Percentiles rank a stretch among this genome's conserved stretches.
phyloP scores from a whole-genome alignment of 768 basidiomycete genomes.

The Cubamyces sp. region DNA sequence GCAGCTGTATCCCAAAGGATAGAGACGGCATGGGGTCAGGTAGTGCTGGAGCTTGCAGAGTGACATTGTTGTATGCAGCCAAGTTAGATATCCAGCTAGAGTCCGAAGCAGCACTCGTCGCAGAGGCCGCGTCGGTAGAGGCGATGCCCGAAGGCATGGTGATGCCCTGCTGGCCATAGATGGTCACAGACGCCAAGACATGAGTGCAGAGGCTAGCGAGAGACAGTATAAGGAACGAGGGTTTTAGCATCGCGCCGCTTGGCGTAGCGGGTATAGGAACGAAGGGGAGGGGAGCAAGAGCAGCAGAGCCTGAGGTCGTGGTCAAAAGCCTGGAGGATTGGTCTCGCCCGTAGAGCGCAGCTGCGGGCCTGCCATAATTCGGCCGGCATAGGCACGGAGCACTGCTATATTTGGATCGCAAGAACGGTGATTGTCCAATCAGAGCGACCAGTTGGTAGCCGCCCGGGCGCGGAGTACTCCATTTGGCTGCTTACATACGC shows the following conservation, averaged over 20 bases:
- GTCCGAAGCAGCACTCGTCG: neutral
- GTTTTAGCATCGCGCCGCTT: conserved; percentile 15
- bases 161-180: conserved; percentile 37
- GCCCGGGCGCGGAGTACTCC: neutral
- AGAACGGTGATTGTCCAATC: neutral
- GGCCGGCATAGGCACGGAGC: neutral
- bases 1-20: conserved; percentile 32
- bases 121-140: conserved; percentile 7
- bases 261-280: conserved; percentile 15
- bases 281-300: conserved; percentile 3
- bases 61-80: conserved; percentile 38
- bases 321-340: neutral
- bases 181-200: conserved; percentile 17
- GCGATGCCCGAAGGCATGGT: conserved; percentile 18
- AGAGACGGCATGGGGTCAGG: conserved; percentile 29
- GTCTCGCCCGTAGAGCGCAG: conserved; percentile 7
- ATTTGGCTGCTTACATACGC: conserved; percentile 10
- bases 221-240: conserved; percentile 19
- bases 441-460: neutral
- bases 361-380: neutral
- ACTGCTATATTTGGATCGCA: neutral
- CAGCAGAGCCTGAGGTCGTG: neutral
- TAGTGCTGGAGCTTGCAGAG: conserved; percentile 35
- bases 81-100: conserved; percentile 11
- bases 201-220: conserved; percentile 9